A percentile compares a stretch with the other conserved stretches of the same genome.
Evolutionary conservation across 225 moss, liverwort and hornwort genomes (phyloP).

Genomic region (Sphagnum contortum): DNA sequence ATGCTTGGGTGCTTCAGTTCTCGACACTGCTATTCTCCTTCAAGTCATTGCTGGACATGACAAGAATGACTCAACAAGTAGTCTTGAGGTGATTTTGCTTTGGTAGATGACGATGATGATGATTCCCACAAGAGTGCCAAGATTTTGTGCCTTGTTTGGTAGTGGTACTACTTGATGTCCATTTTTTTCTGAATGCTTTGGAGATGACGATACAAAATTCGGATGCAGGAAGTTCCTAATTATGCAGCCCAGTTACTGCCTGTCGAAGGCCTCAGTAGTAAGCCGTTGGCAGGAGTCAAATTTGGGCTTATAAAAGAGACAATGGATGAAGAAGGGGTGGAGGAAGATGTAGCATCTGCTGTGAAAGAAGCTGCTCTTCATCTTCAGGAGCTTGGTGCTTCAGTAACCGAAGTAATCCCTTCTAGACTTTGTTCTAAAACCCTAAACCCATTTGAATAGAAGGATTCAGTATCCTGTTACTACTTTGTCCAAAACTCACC

Average conservation of each 20-base stretch:
- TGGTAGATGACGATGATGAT: no score
- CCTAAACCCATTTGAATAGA: no score
- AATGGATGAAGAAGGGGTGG: slow-evolving; percentile 61
- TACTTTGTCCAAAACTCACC: neutral
- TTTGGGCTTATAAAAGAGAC: slow-evolving; percentile 78
- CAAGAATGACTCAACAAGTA: slow-evolving; percentile 69
- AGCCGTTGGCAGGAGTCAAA: slow-evolving; percentile 67
- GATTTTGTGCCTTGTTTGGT: neutral
- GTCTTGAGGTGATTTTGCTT: slow-evolving; percentile 27
- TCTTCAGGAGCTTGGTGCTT: slow-evolving; percentile 77
- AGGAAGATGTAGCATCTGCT: slow-evolving; percentile 46
- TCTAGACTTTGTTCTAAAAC: neutral
- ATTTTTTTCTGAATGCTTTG: slow-evolving; percentile 10
- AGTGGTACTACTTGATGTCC: no score
- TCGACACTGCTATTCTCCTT: slow-evolving; percentile 86
- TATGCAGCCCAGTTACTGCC: slow-evolving; percentile 44
- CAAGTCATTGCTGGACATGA: slow-evolving; percentile 73
- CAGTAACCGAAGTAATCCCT: slow-evolving; percentile 46
- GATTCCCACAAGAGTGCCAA: no score
- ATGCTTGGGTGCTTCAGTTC: slow-evolving; percentile 74
- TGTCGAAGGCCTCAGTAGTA: slow-evolving; percentile 43
- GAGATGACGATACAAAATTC: neutral
- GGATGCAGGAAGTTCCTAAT: slow-evolving; percentile 49
- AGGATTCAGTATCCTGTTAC: no score
- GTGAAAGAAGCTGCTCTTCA: slow-evolving; percentile 62